Base-by-base conservation (phyloP, 1,284 basidiomycete species). In the Coniophora puteana region DNA sequence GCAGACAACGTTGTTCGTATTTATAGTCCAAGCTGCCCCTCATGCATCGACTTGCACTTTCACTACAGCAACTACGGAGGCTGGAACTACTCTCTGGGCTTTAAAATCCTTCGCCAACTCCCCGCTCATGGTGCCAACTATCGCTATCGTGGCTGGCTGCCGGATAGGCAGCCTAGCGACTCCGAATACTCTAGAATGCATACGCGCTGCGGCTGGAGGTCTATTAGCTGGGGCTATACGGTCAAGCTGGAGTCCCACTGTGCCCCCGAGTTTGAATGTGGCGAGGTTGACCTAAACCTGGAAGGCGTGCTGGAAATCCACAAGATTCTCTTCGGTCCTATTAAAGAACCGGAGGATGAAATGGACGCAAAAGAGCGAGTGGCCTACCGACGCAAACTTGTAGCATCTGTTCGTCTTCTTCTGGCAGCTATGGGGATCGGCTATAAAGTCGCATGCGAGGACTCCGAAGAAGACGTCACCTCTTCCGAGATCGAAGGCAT, bases 31-130 rank as follows among this genome's bases (percentile, higher is more conserved):
- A 23, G 48, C 4, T 20, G 33, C 5, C 48, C 49, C 2, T 40
- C 41, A n/a, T 45, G 44, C 36, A 41, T 51, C 20, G 49, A 51
- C n/a, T 38, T 48, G 21, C 51, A 51, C 22, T 17, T 51, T 36
- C 38, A 38, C 22, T 49, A 53, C 23, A 22, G 44, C 12, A n/a
- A 5, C 20, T 25, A 14, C 14, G 12, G 10, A 3, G 17, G 41
- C 14, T 46, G 41, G 53, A 18, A 7, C 14, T 53, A 48, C 34
- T 39, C 51, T 7, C 14, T 48, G 14, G 48, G 47, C n/a, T 53
- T 38, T 33, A 53, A 30, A 5, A 43, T 44, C 6, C 18, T 38
- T 17, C 27, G 31, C 6, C 34, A 21, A 25, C 38, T 46, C n/a
- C n/a, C n/a, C n/a, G n/a, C n/a, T n/a, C n/a, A n/a, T n/a, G n/a